A percentile compares a stretch with the other conserved stretches of the same genome.
These are phyloP conservation scores for Xylaria venustula DNA, from an alignment of 495 filamentous ascomycete genomes.

Conservation along the genomic window DNA sequence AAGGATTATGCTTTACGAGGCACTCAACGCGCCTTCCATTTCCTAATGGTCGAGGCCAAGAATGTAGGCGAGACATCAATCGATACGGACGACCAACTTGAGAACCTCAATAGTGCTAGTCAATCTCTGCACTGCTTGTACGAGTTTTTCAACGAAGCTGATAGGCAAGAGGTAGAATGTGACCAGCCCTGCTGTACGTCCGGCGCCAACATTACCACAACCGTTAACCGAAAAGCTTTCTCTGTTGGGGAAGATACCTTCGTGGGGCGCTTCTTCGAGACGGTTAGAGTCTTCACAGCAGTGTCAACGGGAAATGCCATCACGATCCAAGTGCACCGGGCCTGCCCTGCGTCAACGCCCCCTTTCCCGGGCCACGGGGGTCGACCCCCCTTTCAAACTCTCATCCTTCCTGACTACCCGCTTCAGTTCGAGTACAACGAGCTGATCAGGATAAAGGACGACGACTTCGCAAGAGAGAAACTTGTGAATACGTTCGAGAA, in stretches of 20 bases:
- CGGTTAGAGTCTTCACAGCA: neutral
- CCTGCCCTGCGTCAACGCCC: neutral
- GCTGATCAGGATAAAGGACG: neutral
- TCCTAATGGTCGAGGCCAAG: constrained; percentile 4
- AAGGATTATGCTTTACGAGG: constrained; percentile 1
- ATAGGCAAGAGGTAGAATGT: neutral
- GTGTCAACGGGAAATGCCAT: neutral
- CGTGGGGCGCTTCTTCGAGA: neutral
- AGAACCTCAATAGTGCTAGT: constrained; percentile 3
- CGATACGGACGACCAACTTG: neutral
- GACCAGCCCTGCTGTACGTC: neutral
- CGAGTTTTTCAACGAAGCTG: constrained; percentile 9
- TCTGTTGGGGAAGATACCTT: neutral
- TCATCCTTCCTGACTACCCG: constrained; percentile 4
- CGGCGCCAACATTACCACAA: neutral
- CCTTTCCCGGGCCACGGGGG: neutral
- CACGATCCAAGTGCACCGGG: constrained; percentile 9
- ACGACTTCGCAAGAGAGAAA: neutral
- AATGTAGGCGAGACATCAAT: neutral
- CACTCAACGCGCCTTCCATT: constrained; percentile 3
- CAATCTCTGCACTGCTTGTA: constrained; percentile 3
- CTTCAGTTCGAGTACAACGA: constrained; percentile 7
- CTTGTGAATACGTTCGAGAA: constrained; percentile 3
- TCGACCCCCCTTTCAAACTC: neutral
- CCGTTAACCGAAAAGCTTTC: neutral